These are phyloP conservation scores for Diaporthe capsici DNA, from an alignment of 2,329 filamentous ascomycete species.

Conservation along the genomic window DNA sequence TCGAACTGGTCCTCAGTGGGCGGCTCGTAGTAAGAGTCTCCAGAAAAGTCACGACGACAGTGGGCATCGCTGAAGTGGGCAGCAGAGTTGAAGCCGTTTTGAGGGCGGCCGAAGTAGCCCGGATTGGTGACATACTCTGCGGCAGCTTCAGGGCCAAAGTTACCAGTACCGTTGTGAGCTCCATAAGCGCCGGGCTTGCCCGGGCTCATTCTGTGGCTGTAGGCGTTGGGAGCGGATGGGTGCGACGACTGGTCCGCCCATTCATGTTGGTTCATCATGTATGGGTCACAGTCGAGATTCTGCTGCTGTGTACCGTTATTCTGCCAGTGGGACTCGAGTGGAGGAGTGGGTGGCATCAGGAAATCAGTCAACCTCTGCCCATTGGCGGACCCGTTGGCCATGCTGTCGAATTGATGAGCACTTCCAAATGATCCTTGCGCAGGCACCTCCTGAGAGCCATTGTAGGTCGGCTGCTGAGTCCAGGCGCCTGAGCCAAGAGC, in stretches of 20 bases:
- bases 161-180: background rate
- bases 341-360: constrained; percentile 28
- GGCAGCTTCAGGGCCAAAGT: background rate
- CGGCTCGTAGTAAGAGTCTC: constrained; percentile 16
- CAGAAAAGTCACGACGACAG: constrained; percentile 29
- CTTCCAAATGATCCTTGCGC: background rate
- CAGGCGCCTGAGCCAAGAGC: background rate
- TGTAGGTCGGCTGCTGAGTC: background rate
- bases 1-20: background rate
- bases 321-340: background rate
- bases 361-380: constrained; percentile 2
- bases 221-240: constrained; percentile 14
- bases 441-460: background rate
- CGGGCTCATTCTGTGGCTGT: constrained; percentile 3
- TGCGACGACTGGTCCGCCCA: background rate
- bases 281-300: background rate
- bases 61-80: constrained; percentile 38
- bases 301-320: background rate
- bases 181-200: background rate
- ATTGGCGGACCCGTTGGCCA: background rate
- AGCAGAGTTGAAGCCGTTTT: constrained; percentile 26
- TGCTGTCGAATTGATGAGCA: background rate
- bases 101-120: background rate
- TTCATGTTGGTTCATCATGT: background rate
- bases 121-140: background rate